phyloP scores from a whole-genome alignment of 345 rosid genomes.

The Theobroma cacao region DNA sequence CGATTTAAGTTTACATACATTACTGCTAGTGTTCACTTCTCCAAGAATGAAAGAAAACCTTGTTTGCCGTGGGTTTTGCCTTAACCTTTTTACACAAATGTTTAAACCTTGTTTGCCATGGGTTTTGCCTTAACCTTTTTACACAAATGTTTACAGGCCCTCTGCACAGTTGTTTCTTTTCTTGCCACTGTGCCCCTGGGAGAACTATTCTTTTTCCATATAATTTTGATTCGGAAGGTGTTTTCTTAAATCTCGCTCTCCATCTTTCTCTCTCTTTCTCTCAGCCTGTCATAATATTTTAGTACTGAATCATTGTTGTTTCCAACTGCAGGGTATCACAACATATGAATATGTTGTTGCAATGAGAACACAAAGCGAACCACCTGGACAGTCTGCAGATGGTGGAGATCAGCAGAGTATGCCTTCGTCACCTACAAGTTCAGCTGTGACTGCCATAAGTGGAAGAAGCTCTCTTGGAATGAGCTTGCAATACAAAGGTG shows the following conservation, averaged over 20 bases:
- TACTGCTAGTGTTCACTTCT: background rate
- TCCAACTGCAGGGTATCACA: conserved; percentile 71
- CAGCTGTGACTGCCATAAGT: conserved; percentile 78
- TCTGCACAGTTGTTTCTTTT: conserved; percentile 77
- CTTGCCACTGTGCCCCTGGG: conserved; percentile 83
- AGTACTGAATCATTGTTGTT: background rate
- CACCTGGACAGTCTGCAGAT: conserved; percentile 65
- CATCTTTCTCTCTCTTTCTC: background rate
- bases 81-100: conserved; percentile 10
- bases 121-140: conserved; percentile 4
- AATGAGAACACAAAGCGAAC: conserved; percentile 83
- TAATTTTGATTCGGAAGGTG: conserved; percentile 86
- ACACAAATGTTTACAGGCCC: conserved; percentile 42
- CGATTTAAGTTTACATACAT: background rate
- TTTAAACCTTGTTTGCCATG: conserved; percentile 13
- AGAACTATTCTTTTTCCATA: conserved; percentile 88
- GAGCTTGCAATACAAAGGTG: conserved; percentile 80
- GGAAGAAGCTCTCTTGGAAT: conserved; percentile 88
- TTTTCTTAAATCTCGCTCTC: background rate
- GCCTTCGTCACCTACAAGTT: conserved; percentile 77
- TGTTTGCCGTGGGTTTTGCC: background rate
- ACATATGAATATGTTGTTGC: conserved; percentile 94
- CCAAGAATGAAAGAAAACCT: background rate
- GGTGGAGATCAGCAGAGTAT: conserved; percentile 71
- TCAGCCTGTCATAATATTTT: conserved; percentile 7